Base-by-base conservation (phyloP, 2,329 filamentous ascomycete genomes). In the Macrophomina phaseolina region DNA sequence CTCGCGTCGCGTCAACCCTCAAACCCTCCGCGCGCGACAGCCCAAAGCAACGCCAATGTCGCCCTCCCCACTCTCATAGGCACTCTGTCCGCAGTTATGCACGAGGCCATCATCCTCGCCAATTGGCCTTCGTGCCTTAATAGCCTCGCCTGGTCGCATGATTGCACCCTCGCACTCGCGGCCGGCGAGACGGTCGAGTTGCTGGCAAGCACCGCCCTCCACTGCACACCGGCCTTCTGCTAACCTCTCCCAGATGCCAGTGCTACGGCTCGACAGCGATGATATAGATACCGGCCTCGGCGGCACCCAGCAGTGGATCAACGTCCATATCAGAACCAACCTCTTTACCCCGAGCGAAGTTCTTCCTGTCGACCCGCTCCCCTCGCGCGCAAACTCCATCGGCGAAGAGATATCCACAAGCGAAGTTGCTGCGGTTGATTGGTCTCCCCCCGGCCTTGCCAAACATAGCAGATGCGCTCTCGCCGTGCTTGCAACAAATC, bases 401-500 rank as follows among this genome's bases (percentile, higher is more conserved):
- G 87, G 86, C 2, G 85, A 87, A 69, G 87, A 89, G 71, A 82
- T 87, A 63, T 88, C 86, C 0, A 71, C 77, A 2, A 84, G 84
- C 67, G 78, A 78, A 49, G 82, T 86, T 2, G 74, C 80, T n/a
- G 76, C 77, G 2, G 71, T 88, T 28, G 77, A 81, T 8, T 89
- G 87, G 87, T 89, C 87, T 5, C 79, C 84, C 2, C 79, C 83
- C 6, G 86, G 87, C 2, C 75, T 89, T 46, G 86, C 80, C 18
- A 82, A 81, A 69, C 83, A 87, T 73, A 77, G 81, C 51, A 81
- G 84, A 68, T 86, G 82, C 71, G 81, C 83, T 7, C 80, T 89
- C 34, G 85, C 82, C 2, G 82, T 87, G 16, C 76, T 87, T 52
- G 87, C 86, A 0, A 82, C 85, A 2, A 88, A 87, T 69, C 75